Base-by-base conservation (phyloP, 169 alveolate species). In the Cyclospora cayetanensis region DNA sequence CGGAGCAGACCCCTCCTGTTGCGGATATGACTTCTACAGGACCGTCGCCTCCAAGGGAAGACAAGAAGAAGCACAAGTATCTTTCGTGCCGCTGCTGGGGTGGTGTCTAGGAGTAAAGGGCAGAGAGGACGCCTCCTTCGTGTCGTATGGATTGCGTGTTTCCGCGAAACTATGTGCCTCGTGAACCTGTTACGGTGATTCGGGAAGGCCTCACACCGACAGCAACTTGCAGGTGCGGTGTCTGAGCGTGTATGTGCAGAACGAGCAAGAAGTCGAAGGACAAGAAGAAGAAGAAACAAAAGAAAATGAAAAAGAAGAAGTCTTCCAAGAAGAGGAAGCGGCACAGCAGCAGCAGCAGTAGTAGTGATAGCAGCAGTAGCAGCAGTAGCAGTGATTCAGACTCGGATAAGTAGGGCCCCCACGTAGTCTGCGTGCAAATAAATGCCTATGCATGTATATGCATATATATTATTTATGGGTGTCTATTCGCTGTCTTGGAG, bases 341-440 rank as follows among this genome's bases (percentile, higher is more conserved):
- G 84, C 84, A 72, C 84, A 72, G 84, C 84, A 72, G 84, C 84
- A 72, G 84, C 84, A 72, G 80, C 80, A 68, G 80, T 18, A 68
- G 80, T 39, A 68, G 80, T 27, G 35, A 50, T 50, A 68, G 80
- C 80, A 66, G 79, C 79, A 66, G 79, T 46, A 66, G 79, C 41
- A 65, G 77, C 80, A 68, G 84, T 60, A 72, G 84, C 84, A 39
- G 60, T 43, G 84, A 72, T 37, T 72, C 84, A 29, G 84, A 72
- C 63, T 72, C 84, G 60, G 60, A 46, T 46, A 15, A 46, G 7
- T 46, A 7, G n/a, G 15, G 60, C 60, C n/a, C 60, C 63, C 63
- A 72, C 29, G 84, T n/a, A n/a, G n/a, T n/a, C n/a, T n/a, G n/a
- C n/a, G n/a, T n/a, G n/a, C n/a, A n/a, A n/a, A n/a, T n/a, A n/a